These are phyloP conservation scores for Hanseniaspora guilliermondii DNA, from an alignment of 805 yeast genomes.

Conservation along the genomic window DNA sequence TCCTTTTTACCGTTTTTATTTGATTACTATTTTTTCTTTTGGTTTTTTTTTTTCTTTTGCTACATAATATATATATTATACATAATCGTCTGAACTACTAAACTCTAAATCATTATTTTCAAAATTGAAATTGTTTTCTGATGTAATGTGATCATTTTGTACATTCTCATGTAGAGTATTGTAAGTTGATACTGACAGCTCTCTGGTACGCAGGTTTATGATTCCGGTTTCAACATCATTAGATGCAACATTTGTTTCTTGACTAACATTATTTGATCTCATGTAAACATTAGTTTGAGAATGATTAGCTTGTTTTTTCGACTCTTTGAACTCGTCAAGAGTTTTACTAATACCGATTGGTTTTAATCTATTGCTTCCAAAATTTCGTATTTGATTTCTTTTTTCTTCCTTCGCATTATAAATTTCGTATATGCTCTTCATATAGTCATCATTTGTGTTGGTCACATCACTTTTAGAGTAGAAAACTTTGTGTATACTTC, in stretches of 20 bases:
- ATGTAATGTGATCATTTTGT: background rate
- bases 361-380: constrained; percentile 38
- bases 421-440: background rate
- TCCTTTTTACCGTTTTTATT: too few relatives aligned
- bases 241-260: constrained; percentile 22
- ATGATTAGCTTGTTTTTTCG: constrained; percentile 17
- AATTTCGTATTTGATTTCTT: background rate
- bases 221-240: constrained; percentile 15
- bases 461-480: background rate
- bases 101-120: background rate
- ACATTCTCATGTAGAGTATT: too few relatives aligned
- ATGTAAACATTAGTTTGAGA: constrained; percentile 17
- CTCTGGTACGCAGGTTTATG: background rate
- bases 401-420: background rate
- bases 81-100: background rate
- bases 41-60: background rate
- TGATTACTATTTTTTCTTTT: constrained; percentile 1
- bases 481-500: background rate
- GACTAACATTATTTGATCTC: constrained; percentile 14
- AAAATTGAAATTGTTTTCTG: background rate
- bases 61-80: background rate
- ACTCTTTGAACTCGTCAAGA: constrained; percentile 26
- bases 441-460: background rate
- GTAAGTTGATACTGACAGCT: background rate
- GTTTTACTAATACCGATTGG: constrained; percentile 55